Evolutionary conservation across 2,329 filamentous ascomycete species (phyloP).

Genomic region (Cladosporium sp.): DNA sequence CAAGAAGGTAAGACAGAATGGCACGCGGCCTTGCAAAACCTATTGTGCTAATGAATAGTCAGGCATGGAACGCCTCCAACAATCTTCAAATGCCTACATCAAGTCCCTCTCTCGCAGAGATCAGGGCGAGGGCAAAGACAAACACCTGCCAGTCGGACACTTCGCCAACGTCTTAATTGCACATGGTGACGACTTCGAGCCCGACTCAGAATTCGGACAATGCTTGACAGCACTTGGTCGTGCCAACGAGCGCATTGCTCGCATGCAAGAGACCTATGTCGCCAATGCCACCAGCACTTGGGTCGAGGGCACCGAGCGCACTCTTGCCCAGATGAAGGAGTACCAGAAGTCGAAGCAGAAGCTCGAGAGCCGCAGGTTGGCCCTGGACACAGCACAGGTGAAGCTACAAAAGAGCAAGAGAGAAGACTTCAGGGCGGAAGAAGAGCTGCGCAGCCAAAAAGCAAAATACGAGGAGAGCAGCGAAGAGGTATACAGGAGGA

Average conservation of each 20-base stretch:
- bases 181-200: slow-evolving; percentile 90
- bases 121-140: slow-evolving; percentile 84
- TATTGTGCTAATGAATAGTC: slow-evolving; percentile 8
- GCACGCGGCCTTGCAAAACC: not conserved
- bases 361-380: slow-evolving; percentile 81
- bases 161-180: slow-evolving; percentile 79
- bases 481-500: slow-evolving; percentile 84
- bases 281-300: slow-evolving; percentile 73
- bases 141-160: slow-evolving; percentile 72
- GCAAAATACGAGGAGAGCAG: slow-evolving; percentile 94
- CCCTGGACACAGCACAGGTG: slow-evolving; percentile 81
- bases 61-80: slow-evolving; percentile 90
- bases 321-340: slow-evolving; percentile 92
- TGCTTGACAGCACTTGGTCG: slow-evolving; percentile 75
- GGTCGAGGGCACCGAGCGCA: slow-evolving; percentile 88
- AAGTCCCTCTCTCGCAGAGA: slow-evolving; percentile 82
- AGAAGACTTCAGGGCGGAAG: slow-evolving; percentile 89
- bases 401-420: slow-evolving; percentile 93
- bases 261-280: slow-evolving; percentile 79
- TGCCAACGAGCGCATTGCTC: slow-evolving; percentile 81
- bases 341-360: slow-evolving; percentile 92
- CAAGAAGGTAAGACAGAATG: slow-evolving; percentile 63
- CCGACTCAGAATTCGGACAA: slow-evolving; percentile 84
- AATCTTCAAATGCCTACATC: slow-evolving; percentile 78
- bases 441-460: slow-evolving; percentile 85